Conservation (phyloP, 805 yeast genomes). For the Gaillardinia entomophila region DNA sequence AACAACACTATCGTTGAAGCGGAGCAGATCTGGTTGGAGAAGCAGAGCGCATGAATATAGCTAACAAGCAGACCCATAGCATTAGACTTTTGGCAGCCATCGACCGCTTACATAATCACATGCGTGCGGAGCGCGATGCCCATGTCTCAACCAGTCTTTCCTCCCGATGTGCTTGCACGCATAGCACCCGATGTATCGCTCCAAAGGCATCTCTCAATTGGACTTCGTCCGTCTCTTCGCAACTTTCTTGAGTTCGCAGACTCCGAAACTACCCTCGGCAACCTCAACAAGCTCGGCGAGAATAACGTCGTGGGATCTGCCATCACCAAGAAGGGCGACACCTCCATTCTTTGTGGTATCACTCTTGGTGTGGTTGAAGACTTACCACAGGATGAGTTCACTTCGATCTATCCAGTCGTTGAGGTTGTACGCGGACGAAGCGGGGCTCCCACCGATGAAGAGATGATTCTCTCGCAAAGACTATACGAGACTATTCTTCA, state of each 20-base stretch:
- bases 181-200: slow-evolving; percentile 82
- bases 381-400: slow-evolving; percentile 11
- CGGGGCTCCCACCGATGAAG: slow-evolving; percentile 85
- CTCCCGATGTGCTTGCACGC: slow-evolving; percentile 77
- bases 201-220: slow-evolving; percentile 69
- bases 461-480: slow-evolving; percentile 65
- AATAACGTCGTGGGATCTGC: slow-evolving; percentile 56
- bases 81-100: no score
- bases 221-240: slow-evolving; percentile 72
- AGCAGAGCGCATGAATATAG: slow-evolving; percentile 7
- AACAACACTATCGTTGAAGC: slow-evolving; percentile 88
- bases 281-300: slow-evolving; percentile 28
- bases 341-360: slow-evolving; percentile 66
- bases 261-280: slow-evolving; percentile 37
- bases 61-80: slow-evolving; percentile 7
- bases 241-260: slow-evolving; percentile 67
- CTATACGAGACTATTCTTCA: slow-evolving; percentile 56
- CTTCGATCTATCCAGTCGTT: slow-evolving; percentile 62
- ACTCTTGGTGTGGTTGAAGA: slow-evolving; percentile 63
- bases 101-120: no score
- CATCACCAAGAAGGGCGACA: slow-evolving; percentile 63
- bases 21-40: slow-evolving; percentile 67
- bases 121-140: no score
- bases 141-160: slow-evolving; percentile 44
- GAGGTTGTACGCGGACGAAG: slow-evolving; percentile 68